Conservation (phyloP, 2,329 filamentous ascomycete species). For the Blastomyces gilchristii region DNA sequence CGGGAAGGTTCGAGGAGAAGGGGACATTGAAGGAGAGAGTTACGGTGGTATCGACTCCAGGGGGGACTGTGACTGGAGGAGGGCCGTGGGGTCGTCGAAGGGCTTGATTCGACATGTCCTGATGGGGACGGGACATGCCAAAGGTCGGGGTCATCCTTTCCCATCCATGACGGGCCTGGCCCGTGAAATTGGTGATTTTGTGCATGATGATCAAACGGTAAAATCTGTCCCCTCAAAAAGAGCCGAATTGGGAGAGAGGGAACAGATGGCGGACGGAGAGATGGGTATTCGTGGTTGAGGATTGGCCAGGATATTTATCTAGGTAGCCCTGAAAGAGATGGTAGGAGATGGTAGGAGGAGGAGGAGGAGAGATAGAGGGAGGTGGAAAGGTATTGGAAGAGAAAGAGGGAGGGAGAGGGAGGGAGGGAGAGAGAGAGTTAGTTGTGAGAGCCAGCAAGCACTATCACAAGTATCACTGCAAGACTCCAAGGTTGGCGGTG, state of each 20-base stretch:
- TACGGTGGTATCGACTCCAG: conserved; percentile 65
- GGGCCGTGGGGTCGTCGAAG: conserved; percentile 46
- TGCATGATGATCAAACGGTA: conserved; percentile 43
- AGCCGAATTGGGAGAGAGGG: conserved; percentile 18
- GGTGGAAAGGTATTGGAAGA: too few relatives aligned
- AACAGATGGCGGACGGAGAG: conserved; percentile 17
- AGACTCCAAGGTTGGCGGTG: not conserved
- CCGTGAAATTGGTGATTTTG: conserved; percentile 59
- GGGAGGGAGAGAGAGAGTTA: not conserved
- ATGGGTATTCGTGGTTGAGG: conserved; percentile 11
- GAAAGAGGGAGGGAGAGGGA: conserved; percentile 1
- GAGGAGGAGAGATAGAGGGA: not conserved
- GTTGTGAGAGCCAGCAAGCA: not conserved
- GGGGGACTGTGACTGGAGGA: conserved; percentile 49
- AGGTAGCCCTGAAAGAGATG: not conserved
- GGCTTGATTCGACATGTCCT: conserved; percentile 44
- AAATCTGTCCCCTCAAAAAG: conserved; percentile 22
- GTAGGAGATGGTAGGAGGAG: not conserved
- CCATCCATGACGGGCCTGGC: conserved; percentile 56
- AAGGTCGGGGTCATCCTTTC: conserved; percentile 58
- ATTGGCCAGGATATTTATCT: not conserved
- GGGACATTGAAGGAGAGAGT: conserved; percentile 96
- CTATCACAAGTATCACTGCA: not conserved
- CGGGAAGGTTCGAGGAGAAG: conserved; percentile 82
- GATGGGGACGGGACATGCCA: conserved; percentile 50